Evolutionary conservation across 2,329 filamentous ascomycete species (phyloP).

Genomic region (Fusarium decemcellulare): DNA sequence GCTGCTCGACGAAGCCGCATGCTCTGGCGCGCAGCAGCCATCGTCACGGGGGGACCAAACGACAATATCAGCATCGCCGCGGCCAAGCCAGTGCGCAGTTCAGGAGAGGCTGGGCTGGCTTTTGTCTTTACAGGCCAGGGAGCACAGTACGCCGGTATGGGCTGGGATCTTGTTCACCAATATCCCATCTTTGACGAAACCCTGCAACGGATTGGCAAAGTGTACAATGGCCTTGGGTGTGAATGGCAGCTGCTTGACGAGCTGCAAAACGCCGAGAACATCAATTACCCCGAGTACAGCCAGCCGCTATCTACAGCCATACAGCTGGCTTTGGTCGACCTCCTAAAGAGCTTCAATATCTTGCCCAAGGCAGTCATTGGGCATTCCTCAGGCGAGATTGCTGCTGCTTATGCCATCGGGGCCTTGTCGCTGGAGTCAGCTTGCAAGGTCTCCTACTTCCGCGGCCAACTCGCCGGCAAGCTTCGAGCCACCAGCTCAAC

Average conservation of each 20-base stretch:
- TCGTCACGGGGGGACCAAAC: no score
- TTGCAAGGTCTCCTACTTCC: conserved; percentile 46
- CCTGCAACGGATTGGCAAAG: not conserved
- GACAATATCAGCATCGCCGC: not conserved
- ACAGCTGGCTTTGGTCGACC: conserved; percentile 25
- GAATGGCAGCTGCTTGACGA: conserved; percentile 11
- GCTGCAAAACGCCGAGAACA: conserved; percentile 5
- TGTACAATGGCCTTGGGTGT: conserved; percentile 6
- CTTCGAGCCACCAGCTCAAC: not conserved
- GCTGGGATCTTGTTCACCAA: not conserved
- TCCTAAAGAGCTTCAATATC: conserved; percentile 41
- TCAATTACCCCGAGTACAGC: conserved; percentile 7
- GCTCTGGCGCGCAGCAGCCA: no score
- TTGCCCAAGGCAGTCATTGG: conserved; percentile 48
- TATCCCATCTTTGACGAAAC: not conserved
- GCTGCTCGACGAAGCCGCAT: no score
- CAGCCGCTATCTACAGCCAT: conserved; percentile 29
- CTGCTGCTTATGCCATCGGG: conserved; percentile 51
- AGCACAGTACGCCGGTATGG: conserved; percentile 31
- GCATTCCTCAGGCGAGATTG: conserved; percentile 55
- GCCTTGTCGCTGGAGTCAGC: conserved; percentile 45
- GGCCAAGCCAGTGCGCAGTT: not conserved
- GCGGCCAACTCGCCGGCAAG: not conserved
- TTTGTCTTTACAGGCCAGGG: conserved; percentile 35
- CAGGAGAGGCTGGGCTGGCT: not conserved